Base-by-base conservation (phyloP, 2,329 filamentous ascomycete genomes). In the Chlorencoelia australis region DNA sequence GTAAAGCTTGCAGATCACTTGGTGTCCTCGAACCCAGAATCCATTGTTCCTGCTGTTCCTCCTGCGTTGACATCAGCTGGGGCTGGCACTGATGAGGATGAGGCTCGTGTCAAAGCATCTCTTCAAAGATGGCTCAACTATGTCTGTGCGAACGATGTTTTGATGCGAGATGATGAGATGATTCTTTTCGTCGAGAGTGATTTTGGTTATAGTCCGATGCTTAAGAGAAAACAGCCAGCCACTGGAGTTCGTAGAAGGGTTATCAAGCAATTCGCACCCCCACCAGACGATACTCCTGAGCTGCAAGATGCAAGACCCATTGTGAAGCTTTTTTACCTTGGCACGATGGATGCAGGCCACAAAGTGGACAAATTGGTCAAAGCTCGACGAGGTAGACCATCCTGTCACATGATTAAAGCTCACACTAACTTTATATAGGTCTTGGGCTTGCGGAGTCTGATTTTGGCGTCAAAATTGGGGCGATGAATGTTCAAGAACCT, bases 161-260 rank as follows among this genome's bases (percentile, higher is more conserved):
- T 98, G 6, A 94, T 94, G 68, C 77, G 82, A 44, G 91, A 98
- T 57, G 89, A 96, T 44, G 91, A 98, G 63, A 89, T 96, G 77
- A 77, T 95, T 4, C 79, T 96, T 42, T 98, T 98, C 53, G 87
- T 98, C n/a, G 91, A 98, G 63, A 94, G 86, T 56, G 91, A 98
- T 59, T 96, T 95, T 59, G 91, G 91, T 26, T 98, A 98, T 61
- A 95, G 87, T 54, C 91, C 91, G 1, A 82, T 96, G 54, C 80
- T 95, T 30, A 81, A 89, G 59, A 86, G 87, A 71, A 94, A 93
- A 67, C 91, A 98, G 60, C 91, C 91, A 15, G 91, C 91, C 7
- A 98, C 91, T 2, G 91, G 91, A 28, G 86, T 98, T 50, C 78
- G 91, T 45, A 75, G 91, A 56, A 95, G 95, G 66, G 82, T 96